phyloP scores from a whole-genome alignment of 2,329 filamentous ascomycete genomes.

The Onygena corvina region DNA sequence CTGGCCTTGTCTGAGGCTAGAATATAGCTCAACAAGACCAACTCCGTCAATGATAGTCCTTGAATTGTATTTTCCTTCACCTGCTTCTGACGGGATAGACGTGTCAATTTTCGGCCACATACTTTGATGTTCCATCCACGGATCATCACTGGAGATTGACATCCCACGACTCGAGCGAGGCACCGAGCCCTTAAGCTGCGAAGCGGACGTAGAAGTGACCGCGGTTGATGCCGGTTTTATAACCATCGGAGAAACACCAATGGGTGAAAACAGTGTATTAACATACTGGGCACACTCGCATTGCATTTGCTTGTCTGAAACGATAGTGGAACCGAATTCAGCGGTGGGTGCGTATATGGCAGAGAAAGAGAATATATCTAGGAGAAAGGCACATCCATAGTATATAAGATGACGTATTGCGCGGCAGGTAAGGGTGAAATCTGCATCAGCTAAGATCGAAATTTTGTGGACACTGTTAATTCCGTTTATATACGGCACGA shows the following conservation, averaged over 20 bases:
- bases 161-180: background rate
- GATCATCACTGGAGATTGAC: constrained; percentile 16
- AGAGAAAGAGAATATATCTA: constrained; percentile 91
- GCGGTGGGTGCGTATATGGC: constrained; percentile 78
- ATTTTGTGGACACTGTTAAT: constrained; percentile 82
- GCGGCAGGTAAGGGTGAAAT: constrained; percentile 71
- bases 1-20: constrained; percentile 67
- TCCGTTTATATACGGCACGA: constrained; percentile 79
- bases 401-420: constrained; percentile 83
- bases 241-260: constrained; percentile 11
- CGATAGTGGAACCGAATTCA: constrained; percentile 61
- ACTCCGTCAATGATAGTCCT: constrained; percentile 30
- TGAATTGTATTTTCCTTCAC: constrained; percentile 8
- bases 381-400: constrained; percentile 78
- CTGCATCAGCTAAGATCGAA: constrained; percentile 70
- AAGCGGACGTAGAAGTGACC: background rate
- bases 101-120: constrained; percentile 35
- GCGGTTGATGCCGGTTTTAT: background rate
- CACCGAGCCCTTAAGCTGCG: background rate
- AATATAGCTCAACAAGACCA: constrained; percentile 67
- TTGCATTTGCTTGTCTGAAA: constrained; percentile 63
- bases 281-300: constrained; percentile 84
- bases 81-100: constrained; percentile 14
- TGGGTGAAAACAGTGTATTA: constrained; percentile 40
- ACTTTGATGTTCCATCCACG: constrained; percentile 24